Evolutionary conservation across 768 basidiomycete species (phyloP).

Genomic region (Leccinellum albellum): DNA sequence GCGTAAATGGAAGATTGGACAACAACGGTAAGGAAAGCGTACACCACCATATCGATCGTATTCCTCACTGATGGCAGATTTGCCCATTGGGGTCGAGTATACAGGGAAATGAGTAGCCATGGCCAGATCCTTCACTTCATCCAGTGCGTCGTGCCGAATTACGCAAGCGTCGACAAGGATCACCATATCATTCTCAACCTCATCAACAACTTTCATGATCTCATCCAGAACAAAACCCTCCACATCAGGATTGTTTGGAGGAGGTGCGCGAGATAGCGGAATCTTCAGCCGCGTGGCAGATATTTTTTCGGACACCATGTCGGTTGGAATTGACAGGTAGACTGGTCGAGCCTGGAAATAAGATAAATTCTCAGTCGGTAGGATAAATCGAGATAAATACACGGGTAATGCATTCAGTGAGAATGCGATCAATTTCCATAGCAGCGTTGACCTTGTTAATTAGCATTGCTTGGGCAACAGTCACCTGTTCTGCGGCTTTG

Average conservation of each 20-base stretch:
- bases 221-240: constrained; percentile 71
- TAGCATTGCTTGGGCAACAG: constrained; percentile 62
- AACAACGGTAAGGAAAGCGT: constrained; percentile 26
- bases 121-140: constrained; percentile 61
- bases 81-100: constrained; percentile 79
- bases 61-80: constrained; percentile 68
- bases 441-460: constrained; percentile 52
- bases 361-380: background rate
- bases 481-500: constrained; percentile 72
- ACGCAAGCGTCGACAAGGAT: constrained; percentile 83
- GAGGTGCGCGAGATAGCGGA: constrained; percentile 48
- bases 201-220: constrained; percentile 61
- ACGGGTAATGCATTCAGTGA: constrained; percentile 61
- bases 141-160: constrained; percentile 62
- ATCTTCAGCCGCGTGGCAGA: constrained; percentile 58
- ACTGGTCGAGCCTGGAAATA: constrained; percentile 68
- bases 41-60: constrained; percentile 78
- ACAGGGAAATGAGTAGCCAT: constrained; percentile 67
- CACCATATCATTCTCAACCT: constrained; percentile 57
- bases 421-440: constrained; percentile 71
- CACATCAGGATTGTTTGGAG: constrained; percentile 52
- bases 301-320: constrained; percentile 69
- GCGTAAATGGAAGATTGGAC: background rate
- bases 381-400: constrained; percentile 30
- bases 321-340: constrained; percentile 83